A percentile compares a stretch with the other conserved stretches of the same genome.
Evolutionary conservation across 2,329 filamentous ascomycete species (phyloP).

Genomic region (Metarhizium brunneum): DNA sequence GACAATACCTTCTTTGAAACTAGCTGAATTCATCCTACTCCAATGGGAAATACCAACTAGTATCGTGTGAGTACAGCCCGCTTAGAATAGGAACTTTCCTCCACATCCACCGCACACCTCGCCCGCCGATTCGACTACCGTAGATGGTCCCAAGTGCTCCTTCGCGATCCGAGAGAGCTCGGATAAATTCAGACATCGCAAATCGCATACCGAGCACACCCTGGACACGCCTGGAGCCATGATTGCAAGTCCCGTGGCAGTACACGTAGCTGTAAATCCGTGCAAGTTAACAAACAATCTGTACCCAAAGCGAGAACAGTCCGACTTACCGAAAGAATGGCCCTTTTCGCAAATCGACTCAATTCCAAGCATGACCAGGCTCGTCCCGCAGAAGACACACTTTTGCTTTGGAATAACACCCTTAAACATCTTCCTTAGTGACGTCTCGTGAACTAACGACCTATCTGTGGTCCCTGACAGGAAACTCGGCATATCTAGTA

Average conservation of each 20-base stretch:
- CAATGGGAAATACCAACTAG: background rate
- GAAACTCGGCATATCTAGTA: conserved; percentile 34
- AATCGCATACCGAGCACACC: conserved; percentile 45
- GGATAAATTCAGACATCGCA: conserved; percentile 37
- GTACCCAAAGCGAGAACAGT: background rate
- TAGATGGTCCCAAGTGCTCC: conserved; percentile 18
- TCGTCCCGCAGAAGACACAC: conserved; percentile 38
- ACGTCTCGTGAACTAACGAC: conserved; percentile 10
- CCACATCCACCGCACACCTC: conserved; percentile 31
- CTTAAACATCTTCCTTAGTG: conserved; percentile 29
- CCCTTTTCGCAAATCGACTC: conserved; percentile 29
- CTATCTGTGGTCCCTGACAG: conserved; percentile 13
- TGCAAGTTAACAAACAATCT: background rate
- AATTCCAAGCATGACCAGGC: conserved; percentile 21
- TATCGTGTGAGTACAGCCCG: background rate
- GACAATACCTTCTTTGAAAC: no score
- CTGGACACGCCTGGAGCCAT: conserved; percentile 43
- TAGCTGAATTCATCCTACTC: no score
- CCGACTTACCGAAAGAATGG: conserved; percentile 29
- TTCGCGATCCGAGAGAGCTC: conserved; percentile 28
- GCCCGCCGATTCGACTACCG: conserved; percentile 19
- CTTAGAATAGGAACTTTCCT: conserved; percentile 29
- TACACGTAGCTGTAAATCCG: conserved; percentile 35
- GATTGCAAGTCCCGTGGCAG: conserved; percentile 44
- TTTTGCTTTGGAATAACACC: conserved; percentile 23